phyloP scores from a whole-genome alignment of 371 early-diverging fungal genomes.

The Mucor velutinosus region DNA sequence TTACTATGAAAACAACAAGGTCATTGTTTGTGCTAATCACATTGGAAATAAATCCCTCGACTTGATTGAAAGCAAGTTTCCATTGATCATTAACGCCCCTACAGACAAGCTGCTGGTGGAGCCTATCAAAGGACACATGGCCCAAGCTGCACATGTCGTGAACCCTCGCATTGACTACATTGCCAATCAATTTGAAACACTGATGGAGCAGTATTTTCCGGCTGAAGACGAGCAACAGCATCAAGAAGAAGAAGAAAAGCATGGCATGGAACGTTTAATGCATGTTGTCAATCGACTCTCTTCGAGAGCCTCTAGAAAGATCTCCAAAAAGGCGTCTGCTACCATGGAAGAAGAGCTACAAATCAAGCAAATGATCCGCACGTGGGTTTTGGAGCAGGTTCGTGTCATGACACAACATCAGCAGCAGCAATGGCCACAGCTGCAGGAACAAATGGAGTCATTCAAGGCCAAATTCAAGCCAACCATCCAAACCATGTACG shows the following conservation, averaged over 20 bases:
- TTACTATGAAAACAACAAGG: background rate
- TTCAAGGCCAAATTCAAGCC: slow-evolving; percentile 6
- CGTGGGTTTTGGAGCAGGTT: slow-evolving; percentile 17
- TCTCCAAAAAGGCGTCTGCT: slow-evolving; percentile 7
- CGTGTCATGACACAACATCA: slow-evolving; percentile 11
- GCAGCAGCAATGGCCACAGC: slow-evolving; percentile 5
- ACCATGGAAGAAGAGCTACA: slow-evolving; percentile 19
- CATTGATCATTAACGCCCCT: slow-evolving; percentile 15
- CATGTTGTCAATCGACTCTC: slow-evolving; percentile 11
- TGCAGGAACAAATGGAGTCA: slow-evolving; percentile 8
- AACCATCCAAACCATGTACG: slow-evolving; percentile 14
- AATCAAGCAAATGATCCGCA: slow-evolving; percentile 12
- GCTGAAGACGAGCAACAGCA: background rate
- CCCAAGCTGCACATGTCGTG: slow-evolving; percentile 2
- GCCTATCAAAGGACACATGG: slow-evolving; percentile 16
- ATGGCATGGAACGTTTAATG: slow-evolving; percentile 10
- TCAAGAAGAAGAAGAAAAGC: background rate
- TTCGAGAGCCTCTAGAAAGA: slow-evolving; percentile 15
- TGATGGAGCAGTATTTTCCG: slow-evolving; percentile 24
- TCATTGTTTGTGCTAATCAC: slow-evolving; percentile 14
- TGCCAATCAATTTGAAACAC: slow-evolving; percentile 10
- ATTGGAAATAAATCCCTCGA: slow-evolving; percentile 27
- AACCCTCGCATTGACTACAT: slow-evolving; percentile 20
- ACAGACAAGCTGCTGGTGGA: slow-evolving; percentile 19
- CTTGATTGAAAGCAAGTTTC: slow-evolving; percentile 20